Evolutionary conservation across 805 yeast genomes (phyloP).

Genomic region (Candida nonsorbophila): DNA sequence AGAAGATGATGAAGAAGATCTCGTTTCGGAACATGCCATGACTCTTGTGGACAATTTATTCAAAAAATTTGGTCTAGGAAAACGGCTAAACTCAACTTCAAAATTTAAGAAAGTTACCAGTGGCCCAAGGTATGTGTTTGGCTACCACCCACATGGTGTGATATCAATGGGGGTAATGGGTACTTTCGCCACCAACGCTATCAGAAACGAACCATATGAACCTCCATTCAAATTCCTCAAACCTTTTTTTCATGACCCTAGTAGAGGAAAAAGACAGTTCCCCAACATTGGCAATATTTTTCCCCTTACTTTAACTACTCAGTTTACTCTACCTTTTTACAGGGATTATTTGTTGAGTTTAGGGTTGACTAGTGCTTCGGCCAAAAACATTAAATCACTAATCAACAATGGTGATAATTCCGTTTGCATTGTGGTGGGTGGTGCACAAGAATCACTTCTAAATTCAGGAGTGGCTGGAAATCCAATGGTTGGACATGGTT

Average conservation of each 20-base stretch:
- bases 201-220: constrained; percentile 38
- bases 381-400: constrained; percentile 60
- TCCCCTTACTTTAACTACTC: constrained; percentile 74
- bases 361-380: constrained; percentile 83
- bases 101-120: constrained; percentile 28
- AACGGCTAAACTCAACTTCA: constrained; percentile 25
- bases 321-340: constrained; percentile 78
- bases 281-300: constrained; percentile 80
- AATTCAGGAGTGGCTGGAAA: constrained; percentile 31
- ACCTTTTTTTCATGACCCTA: constrained; percentile 55
- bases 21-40: constrained; percentile 31
- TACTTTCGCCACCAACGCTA: constrained; percentile 57
- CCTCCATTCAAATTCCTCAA: constrained; percentile 28
- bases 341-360: constrained; percentile 78
- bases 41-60: constrained; percentile 32
- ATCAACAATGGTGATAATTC: constrained; percentile 61
- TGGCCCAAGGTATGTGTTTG: constrained; percentile 81
- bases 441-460: constrained; percentile 84
- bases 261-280: constrained; percentile 58
- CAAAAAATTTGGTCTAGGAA: constrained; percentile 29
- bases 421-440: constrained; percentile 89
- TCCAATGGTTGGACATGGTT: constrained; percentile 32
- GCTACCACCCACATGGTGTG: constrained; percentile 96
- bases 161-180: constrained; percentile 90
- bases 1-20: constrained; percentile 37